Evolutionary conservation across 1,139 yeast species (phyloP), one percentile per base, ranked within the genome.

Genomic region (Zygoascus meyerae): DNA sequence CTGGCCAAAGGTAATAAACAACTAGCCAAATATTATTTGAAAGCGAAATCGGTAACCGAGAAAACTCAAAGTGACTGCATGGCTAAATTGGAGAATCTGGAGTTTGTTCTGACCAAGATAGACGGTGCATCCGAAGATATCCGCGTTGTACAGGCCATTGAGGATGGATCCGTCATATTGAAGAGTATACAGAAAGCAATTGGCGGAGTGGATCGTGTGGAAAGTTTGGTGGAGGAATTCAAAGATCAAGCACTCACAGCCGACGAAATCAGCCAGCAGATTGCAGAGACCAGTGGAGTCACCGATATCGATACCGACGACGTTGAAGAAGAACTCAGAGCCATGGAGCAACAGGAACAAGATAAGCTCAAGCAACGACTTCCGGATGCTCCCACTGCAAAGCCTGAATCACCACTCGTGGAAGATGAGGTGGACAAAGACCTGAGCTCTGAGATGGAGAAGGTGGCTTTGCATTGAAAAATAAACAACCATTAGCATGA

Each of bases 131-230:
- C 54, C 5, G 56, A 52, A 28, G 61, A 61, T 35, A 49, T 49
- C 6, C 62, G 59, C 9, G 53, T 60, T 8, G 51, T 63, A 17
- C 54, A 51, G 7, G 69, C 68, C 21, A 55, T 67, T 34, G 52
- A 58, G 44, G 52, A 63, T 26, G 62, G 68, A 31, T 58, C 61
- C 2, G 49, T 48, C 31, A 57, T 67, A 39, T 57, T 69, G 31
- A 50, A 55, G 32, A 44, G 53, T 31, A 55, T 68, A 43, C 68
- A 69, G 50, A 47, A 52, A 37, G 55, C 59, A 6, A 57, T 61
- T 26, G 67, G 69, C 2, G 67, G 65, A 4, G 63, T 59, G 6
- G 72, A 67, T 37, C 54, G 58, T 44, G 70, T 66, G 9, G 64
- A 63, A 11, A 61, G 61, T 18, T 53, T 68, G 21, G 57, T 65